These are phyloP conservation scores for Vitrella brassicaformis DNA, from an alignment of 73 alveolate species.

Conservation along the genomic window DNA sequence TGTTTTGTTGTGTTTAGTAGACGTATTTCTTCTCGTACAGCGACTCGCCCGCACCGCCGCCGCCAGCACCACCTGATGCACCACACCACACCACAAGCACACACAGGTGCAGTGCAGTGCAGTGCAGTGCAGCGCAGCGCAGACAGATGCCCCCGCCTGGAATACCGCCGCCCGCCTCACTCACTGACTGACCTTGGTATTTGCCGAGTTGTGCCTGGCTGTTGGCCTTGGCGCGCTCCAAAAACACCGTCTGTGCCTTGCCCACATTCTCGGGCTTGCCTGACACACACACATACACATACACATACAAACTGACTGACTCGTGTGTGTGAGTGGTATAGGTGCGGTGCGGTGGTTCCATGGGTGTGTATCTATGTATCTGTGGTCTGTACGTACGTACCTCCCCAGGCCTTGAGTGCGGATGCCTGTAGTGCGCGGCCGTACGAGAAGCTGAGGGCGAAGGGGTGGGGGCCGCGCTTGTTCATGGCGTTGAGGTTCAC, in stretches of 20 bases:
- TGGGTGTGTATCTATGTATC: too few relatives aligned
- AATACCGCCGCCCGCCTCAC: too few relatives aligned
- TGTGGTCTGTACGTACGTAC: constrained; percentile 42
- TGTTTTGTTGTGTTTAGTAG: too few relatives aligned
- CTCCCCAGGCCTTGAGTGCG: constrained; percentile 80
- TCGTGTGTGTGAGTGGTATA: neutral
- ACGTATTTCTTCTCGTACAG: neutral
- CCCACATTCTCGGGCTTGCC: neutral
- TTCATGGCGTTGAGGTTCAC: constrained; percentile 79
- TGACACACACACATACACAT: too few relatives aligned
- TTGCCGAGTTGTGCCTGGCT: neutral
- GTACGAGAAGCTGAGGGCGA: constrained; percentile 76
- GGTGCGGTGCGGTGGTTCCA: too few relatives aligned
- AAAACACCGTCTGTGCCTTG: neutral
- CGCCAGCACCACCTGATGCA: neutral
- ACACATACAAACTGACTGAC: too few relatives aligned
- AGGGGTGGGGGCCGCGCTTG: constrained; percentile 43
- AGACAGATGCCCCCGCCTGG: too few relatives aligned
- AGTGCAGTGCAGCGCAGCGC: too few relatives aligned
- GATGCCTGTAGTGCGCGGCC: constrained; percentile 85
- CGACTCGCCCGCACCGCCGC: neutral
- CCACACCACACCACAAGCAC: too few relatives aligned
- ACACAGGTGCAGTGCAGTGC: too few relatives aligned
- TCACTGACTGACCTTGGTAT: too few relatives aligned
- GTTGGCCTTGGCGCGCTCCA: neutral